Percentiles rank a stretch among this genome's conserved stretches.
These are phyloP conservation scores for Metarhizium sp. DNA, from an alignment of 2,329 filamentous ascomycete species.

Conservation along the genomic window DNA sequence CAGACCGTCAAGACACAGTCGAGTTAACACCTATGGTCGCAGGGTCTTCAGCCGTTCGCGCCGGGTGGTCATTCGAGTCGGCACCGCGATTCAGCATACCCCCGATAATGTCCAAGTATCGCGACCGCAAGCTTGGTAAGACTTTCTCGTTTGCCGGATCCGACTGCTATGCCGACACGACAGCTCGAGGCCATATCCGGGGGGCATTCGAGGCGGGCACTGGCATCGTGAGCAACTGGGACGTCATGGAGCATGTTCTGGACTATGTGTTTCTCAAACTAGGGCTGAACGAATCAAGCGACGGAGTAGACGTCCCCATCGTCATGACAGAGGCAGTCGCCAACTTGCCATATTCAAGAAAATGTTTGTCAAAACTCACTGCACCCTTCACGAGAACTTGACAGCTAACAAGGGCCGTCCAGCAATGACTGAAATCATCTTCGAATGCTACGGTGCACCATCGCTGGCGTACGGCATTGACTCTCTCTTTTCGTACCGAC, in stretches of 20 bases:
- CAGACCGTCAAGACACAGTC: not conserved
- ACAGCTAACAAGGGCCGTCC: constrained; percentile 11
- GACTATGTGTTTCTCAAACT: constrained; percentile 95
- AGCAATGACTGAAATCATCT: constrained; percentile 97
- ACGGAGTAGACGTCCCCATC: constrained; percentile 76
- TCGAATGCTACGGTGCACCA: constrained; percentile 89
- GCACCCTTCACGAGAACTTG: not conserved
- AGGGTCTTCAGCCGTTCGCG: constrained; percentile 85
- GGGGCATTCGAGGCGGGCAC: constrained; percentile 86
- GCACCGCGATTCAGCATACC: constrained; percentile 72
- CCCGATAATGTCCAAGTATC: constrained; percentile 89
- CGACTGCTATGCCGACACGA: constrained; percentile 92
- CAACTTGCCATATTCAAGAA: constrained; percentile 79
- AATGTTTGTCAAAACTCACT: constrained; percentile 49
- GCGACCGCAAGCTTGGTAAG: constrained; percentile 85
- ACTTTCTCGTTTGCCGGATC: constrained; percentile 87
- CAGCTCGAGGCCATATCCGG: constrained; percentile 80
- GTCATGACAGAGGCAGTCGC: constrained; percentile 95
- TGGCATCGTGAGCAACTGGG: constrained; percentile 93
- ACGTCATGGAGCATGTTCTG: constrained; percentile 88
- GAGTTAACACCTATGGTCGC: constrained; percentile 9
- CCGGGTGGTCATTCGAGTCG: constrained; percentile 90
- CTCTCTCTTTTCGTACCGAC: constrained; percentile 88
- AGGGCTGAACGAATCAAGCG: constrained; percentile 61
- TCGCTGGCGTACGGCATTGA: constrained; percentile 92